Evolutionary conservation across 805 yeast species (phyloP), one percentile per base, ranked within the genome.

Genomic region (Saccharomycopsis microspora): DNA sequence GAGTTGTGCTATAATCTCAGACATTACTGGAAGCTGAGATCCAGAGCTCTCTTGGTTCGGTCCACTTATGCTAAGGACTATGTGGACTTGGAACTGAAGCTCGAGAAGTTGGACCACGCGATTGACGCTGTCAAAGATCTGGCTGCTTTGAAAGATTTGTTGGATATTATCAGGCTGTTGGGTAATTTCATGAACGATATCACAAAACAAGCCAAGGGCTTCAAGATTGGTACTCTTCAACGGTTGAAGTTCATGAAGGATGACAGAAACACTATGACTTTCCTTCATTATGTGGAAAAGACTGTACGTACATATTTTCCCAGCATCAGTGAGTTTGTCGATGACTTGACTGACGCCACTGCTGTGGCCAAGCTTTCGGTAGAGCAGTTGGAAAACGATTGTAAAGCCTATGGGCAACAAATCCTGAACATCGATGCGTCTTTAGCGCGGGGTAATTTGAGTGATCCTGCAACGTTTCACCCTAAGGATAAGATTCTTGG

Each of bases 141-240:
- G 0, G 56, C 67, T 11, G 70, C 76, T 37, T 70, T 84, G 57
- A 71, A 76, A 53, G 69, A 70, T 46, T 74, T 83, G 3, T 71
- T 84, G 51, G 78, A 75, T 52, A 75, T 84, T 40, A 80, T 84
- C 51, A 74, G 81, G 54, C 78, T 80, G 9, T 76, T 84, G 48
- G 94, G 93, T 52, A 84, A 84, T 56, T 82, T 75, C 56, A 84
- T 84, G 93, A 84, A 84, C 59, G 87, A 81, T 56, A 63, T 70
- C 5, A 69, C 81, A 3, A 83, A 80, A 56, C 73, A 74, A 53
- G 88, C 85, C 0, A 69, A 69, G 34, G 94, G 94, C 27, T 82
- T 84, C 62, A 80, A 75, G 56, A 66, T 84, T 49, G 72, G 80
- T 41, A 80, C 90, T 0, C 68, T 84, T 50, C 85, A 75, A 55